Percentiles rank a stretch among this genome's conserved stretches.
These are phyloP conservation scores for Tricladium varicosporioides DNA, from an alignment of 2,329 filamentous ascomycete genomes.

Conservation along the genomic window DNA sequence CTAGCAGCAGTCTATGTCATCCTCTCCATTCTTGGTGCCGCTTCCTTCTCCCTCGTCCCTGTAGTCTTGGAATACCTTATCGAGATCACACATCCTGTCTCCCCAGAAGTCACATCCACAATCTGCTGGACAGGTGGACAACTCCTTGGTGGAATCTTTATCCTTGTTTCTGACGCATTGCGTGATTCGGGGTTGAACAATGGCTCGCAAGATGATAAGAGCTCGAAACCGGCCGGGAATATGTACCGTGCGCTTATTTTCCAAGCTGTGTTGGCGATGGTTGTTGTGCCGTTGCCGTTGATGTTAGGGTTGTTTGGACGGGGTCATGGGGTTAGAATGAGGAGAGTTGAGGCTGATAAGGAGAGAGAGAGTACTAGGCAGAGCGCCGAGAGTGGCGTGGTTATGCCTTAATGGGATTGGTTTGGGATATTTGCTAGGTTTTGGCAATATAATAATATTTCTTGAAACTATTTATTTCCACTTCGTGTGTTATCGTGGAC, in stretches of 20 bases:
- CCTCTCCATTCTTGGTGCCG: constrained; percentile 72
- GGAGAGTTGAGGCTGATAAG: constrained; percentile 43
- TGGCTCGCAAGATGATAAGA: constrained; percentile 42
- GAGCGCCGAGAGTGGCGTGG: neutral
- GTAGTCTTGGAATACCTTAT: constrained; percentile 83
- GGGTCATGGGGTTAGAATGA: constrained; percentile 47
- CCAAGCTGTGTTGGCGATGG: constrained; percentile 67
- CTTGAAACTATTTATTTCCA: too few species aligned
- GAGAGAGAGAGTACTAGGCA: constrained; percentile 9
- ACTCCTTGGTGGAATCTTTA: constrained; percentile 79
- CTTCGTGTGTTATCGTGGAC: too few species aligned
- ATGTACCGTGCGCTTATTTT: constrained; percentile 79
- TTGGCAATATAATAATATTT: too few species aligned
- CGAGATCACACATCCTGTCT: constrained; percentile 83
- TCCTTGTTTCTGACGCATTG: constrained; percentile 77
- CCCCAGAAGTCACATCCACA: constrained; percentile 80
- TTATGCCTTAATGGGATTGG: too few species aligned
- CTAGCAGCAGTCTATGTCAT: constrained; percentile 72
- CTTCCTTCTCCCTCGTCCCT: constrained; percentile 78
- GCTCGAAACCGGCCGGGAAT: constrained; percentile 56
- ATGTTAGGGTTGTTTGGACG: constrained; percentile 69
- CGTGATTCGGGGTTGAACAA: constrained; percentile 41
- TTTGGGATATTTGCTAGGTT: too few species aligned
- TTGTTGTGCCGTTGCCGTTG: constrained; percentile 65
- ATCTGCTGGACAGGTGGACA: constrained; percentile 87